These are phyloP conservation scores for Fagopyrum tataricum DNA, from an alignment of 148 eudicot genomes.

Conservation along the genomic window DNA sequence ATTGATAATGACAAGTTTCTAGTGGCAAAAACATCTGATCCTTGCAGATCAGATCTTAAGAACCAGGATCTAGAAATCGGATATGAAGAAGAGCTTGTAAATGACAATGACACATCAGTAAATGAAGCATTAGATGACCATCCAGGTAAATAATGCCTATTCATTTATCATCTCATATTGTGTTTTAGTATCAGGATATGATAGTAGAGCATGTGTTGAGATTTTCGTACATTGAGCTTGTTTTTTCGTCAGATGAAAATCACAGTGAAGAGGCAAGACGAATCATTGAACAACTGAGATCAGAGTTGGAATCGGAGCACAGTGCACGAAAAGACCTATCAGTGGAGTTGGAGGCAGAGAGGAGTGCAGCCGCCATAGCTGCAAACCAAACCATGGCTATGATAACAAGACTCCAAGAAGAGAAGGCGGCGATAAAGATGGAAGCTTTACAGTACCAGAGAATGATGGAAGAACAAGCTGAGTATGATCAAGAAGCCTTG, in stretches of 20 bases:
- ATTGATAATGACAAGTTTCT: neutral
- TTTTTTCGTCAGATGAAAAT: neutral
- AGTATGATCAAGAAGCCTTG: conserved; percentile 94
- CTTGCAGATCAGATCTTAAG: neutral
- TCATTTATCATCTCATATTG: neutral
- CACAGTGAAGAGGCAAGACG: neutral
- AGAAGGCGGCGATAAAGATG: conserved; percentile 91
- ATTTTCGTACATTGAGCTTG: neutral
- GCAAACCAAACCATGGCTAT: conserved; percentile 94
- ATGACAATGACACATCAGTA: neutral
- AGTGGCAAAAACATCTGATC: conserved; percentile 14
- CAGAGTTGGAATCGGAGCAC: conserved; percentile 45
- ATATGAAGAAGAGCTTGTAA: neutral
- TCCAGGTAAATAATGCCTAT: conserved; percentile 5
- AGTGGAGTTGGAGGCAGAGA: conserved; percentile 76
- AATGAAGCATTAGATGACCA: conserved; percentile 1
- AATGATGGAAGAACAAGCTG: conserved; percentile 97
- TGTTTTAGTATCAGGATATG: neutral
- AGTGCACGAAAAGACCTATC: conserved; percentile 52
- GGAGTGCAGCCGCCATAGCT: conserved; percentile 84
- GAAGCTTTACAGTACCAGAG: conserved; percentile 94
- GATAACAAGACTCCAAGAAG: conserved; percentile 95
- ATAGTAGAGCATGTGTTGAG: neutral
- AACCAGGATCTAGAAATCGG: neutral
- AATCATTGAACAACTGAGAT: conserved; percentile 40